Conservation (phyloP, 225 moss, liverwort and hornwort genomes). For the Asterella californica region DNA sequence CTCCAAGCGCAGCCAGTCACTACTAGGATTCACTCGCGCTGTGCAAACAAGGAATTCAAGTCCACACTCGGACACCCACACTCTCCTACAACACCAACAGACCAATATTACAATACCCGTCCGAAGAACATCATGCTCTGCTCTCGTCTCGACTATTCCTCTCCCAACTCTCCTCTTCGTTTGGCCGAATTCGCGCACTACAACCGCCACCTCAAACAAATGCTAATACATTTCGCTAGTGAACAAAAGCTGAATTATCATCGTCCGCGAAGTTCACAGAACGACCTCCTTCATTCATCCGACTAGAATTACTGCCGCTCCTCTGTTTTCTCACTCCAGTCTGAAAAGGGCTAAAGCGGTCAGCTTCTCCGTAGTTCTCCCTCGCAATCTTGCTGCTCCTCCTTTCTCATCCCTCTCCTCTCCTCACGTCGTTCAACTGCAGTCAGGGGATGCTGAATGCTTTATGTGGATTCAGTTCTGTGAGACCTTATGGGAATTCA, state of each 20-base stretch:
- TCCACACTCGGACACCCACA: background rate
- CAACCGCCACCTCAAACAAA: background rate
- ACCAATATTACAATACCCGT: background rate
- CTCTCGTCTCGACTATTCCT: background rate
- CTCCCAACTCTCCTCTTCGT: background rate
- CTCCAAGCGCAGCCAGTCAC: background rate
- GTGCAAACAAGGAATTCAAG: background rate
- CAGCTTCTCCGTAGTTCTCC: background rate
- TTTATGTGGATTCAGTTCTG: too few relatives aligned
- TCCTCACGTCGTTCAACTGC: background rate
- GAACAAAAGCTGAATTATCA: slow-evolving; percentile 12
- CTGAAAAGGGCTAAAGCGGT: background rate
- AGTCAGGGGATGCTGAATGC: too few relatives aligned
- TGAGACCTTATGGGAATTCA: too few relatives aligned
- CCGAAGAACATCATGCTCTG: background rate
- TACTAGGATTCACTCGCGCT: background rate
- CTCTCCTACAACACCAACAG: too few relatives aligned
- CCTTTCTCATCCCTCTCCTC: too few relatives aligned
- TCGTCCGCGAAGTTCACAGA: background rate
- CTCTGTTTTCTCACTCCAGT: background rate
- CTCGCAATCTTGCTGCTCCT: background rate
- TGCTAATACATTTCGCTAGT: background rate
- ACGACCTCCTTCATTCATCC: background rate
- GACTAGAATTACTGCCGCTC: slow-evolving; percentile 8
- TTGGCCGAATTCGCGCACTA: background rate